These are phyloP conservation scores for Aspergillus thermomutatus DNA, from an alignment of 2,329 filamentous ascomycete genomes.

Conservation along the genomic window DNA sequence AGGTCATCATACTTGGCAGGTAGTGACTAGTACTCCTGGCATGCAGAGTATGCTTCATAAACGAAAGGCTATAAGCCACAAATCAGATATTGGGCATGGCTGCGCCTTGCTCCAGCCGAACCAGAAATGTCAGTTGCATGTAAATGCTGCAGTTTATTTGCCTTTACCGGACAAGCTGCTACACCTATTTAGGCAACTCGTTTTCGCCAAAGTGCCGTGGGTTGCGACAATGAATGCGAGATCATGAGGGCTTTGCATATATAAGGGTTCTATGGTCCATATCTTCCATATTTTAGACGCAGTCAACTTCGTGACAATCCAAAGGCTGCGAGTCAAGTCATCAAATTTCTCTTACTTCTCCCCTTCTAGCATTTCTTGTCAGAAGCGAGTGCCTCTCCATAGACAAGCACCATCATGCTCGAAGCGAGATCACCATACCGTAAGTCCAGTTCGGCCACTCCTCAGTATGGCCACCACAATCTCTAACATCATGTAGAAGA, in stretches of 20 bases:
- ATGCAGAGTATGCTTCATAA: too few relatives aligned
- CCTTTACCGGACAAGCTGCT: not conserved
- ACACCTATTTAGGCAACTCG: slow-evolving; percentile 15
- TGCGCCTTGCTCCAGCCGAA: not conserved
- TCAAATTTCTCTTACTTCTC: not conserved
- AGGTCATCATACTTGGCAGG: not conserved
- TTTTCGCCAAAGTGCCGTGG: slow-evolving; percentile 18
- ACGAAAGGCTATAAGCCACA: not conserved
- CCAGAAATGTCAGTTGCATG: not conserved
- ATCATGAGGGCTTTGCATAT: not conserved
- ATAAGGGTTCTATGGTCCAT: not conserved
- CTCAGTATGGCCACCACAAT: not conserved
- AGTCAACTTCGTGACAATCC: not conserved
- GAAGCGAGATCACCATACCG: slow-evolving; percentile 25
- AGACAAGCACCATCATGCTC: slow-evolving; percentile 9
- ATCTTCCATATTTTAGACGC: not conserved
- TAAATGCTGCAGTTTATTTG: not conserved
- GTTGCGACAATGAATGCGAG: not conserved
- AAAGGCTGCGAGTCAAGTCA: not conserved
- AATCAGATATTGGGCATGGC: not conserved
- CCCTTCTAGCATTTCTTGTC: not conserved
- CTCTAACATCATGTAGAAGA: slow-evolving; percentile 23
- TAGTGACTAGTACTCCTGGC: not conserved
- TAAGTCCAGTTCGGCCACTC: slow-evolving; percentile 10
- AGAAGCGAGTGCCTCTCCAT: not conserved